Percentiles rank a stretch among this genome's conserved stretches.
phyloP scores from a whole-genome alignment of 2,329 filamentous ascomycete species.

The Hymenoscyphus repandus region DNA sequence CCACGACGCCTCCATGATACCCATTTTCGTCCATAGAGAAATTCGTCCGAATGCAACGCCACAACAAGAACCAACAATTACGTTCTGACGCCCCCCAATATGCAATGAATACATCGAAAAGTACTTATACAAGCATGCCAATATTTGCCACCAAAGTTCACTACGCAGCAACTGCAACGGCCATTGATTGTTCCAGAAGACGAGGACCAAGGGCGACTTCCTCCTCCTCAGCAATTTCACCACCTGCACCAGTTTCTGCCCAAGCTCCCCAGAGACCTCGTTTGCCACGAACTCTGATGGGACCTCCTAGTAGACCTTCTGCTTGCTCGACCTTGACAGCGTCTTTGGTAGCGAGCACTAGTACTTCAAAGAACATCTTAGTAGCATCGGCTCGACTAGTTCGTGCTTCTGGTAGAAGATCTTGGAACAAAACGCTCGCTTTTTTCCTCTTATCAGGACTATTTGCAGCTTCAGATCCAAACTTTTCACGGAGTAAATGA shows the following conservation, averaged over 20 bases:
- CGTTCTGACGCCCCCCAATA: neutral
- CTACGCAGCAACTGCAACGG: conserved; percentile 23
- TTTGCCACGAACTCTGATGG: conserved; percentile 83
- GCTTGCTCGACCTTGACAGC: conserved; percentile 94
- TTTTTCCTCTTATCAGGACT: conserved; percentile 70
- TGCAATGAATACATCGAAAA: neutral
- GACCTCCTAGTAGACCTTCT: conserved; percentile 64
- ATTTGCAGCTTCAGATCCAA: conserved; percentile 66
- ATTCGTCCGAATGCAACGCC: neutral
- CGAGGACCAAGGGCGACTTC: conserved; percentile 15
- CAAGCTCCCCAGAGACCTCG: conserved; percentile 94
- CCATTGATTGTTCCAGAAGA: conserved; percentile 13
- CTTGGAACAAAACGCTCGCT: conserved; percentile 79
- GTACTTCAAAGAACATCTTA: conserved; percentile 98
- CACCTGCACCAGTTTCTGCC: conserved; percentile 73
- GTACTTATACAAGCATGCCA: conserved; percentile 1
- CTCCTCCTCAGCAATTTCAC: conserved; percentile 43
- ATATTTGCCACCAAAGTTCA: neutral
- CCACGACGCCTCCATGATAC: neutral
- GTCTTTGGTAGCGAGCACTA: conserved; percentile 95
- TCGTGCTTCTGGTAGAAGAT: conserved; percentile 74
- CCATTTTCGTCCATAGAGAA: neutral
- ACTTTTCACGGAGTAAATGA: conserved; percentile 84
- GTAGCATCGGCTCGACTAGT: conserved; percentile 88
- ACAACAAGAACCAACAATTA: neutral